These are phyloP conservation scores for Ceratocystis papillata DNA, from an alignment of 2,329 filamentous ascomycete species.

Conservation along the genomic window DNA sequence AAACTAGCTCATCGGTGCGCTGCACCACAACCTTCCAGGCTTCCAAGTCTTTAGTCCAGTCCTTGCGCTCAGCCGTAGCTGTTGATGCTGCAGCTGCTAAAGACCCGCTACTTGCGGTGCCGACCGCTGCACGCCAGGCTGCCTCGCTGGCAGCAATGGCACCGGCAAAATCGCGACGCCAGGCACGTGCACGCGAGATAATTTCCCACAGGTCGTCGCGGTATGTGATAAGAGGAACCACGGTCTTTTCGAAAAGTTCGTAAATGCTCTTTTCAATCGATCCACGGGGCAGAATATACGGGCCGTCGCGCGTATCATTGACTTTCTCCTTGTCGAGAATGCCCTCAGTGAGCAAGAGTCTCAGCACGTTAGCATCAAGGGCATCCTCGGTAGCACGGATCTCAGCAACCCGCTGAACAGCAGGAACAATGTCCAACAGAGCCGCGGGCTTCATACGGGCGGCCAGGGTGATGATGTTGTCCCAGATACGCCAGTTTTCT, in stretches of 20 bases:
- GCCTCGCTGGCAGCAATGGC: slow-evolving; percentile 80
- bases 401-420: slow-evolving; percentile 62
- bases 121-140: slow-evolving; percentile 65
- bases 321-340: slow-evolving; percentile 38
- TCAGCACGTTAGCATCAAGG: slow-evolving; percentile 63
- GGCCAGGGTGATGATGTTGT: slow-evolving; percentile 84
- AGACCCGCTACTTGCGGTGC: slow-evolving; percentile 39
- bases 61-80: slow-evolving; percentile 23
- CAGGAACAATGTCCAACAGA: slow-evolving; percentile 63
- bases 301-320: slow-evolving; percentile 29
- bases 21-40: slow-evolving; percentile 64
- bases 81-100: slow-evolving; percentile 36
- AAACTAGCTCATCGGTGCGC: slow-evolving; percentile 70
- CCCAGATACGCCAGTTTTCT: slow-evolving; percentile 89
- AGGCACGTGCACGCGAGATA: slow-evolving; percentile 59
- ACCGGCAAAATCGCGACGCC: slow-evolving; percentile 56
- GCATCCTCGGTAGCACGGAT: slow-evolving; percentile 69
- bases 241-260: slow-evolving; percentile 59
- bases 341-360: slow-evolving; percentile 60
- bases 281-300: slow-evolving; percentile 38
- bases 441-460: slow-evolving; percentile 65
- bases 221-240: slow-evolving; percentile 75
- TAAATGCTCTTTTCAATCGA: slow-evolving; percentile 53
- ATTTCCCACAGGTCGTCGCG: slow-evolving; percentile 68
- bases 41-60: slow-evolving; percentile 44